Conservation (phyloP, 768 basidiomycete species). For the Nidula microcarpa region DNA sequence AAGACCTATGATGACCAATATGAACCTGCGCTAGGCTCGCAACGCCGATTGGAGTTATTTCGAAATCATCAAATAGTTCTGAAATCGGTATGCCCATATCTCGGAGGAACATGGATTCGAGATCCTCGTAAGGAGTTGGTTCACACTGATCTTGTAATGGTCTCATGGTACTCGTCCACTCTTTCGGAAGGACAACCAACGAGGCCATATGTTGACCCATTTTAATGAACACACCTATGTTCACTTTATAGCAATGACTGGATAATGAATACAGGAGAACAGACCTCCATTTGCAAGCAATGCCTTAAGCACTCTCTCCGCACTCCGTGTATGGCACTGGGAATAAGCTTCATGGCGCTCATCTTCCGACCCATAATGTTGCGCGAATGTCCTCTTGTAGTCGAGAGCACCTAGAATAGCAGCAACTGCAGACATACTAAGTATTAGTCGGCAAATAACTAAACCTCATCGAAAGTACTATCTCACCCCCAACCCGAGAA, state of each 20-base stretch:
- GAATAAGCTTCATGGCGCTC: slow-evolving; percentile 57
- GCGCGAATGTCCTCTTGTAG: slow-evolving; percentile 67
- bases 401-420: slow-evolving; percentile 63
- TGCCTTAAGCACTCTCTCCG: slow-evolving; percentile 74
- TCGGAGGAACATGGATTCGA: slow-evolving; percentile 70
- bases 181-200: slow-evolving; percentile 49
- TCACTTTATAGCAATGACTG: background rate
- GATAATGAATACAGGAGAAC: slow-evolving; percentile 12
- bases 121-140: slow-evolving; percentile 76
- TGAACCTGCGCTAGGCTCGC: slow-evolving; percentile 98
- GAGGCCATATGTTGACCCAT: slow-evolving; percentile 85
- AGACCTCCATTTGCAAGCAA: slow-evolving; percentile 84
- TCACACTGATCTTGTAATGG: slow-evolving; percentile 89
- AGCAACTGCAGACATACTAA: slow-evolving; percentile 35
- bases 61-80: slow-evolving; percentile 82
- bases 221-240: slow-evolving; percentile 77
- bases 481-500: slow-evolving; percentile 69
- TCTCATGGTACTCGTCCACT: slow-evolving; percentile 51
- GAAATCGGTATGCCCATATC: slow-evolving; percentile 75
- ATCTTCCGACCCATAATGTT: slow-evolving; percentile 45
- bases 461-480: background rate
- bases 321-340: slow-evolving; percentile 82
- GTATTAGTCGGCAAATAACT: background rate
- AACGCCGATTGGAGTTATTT: slow-evolving; percentile 87
- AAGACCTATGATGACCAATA: slow-evolving; percentile 66